Evolutionary conservation across 2,329 filamentous ascomycete genomes (phyloP).

Genomic region (Ascocoryne sarcoides): DNA sequence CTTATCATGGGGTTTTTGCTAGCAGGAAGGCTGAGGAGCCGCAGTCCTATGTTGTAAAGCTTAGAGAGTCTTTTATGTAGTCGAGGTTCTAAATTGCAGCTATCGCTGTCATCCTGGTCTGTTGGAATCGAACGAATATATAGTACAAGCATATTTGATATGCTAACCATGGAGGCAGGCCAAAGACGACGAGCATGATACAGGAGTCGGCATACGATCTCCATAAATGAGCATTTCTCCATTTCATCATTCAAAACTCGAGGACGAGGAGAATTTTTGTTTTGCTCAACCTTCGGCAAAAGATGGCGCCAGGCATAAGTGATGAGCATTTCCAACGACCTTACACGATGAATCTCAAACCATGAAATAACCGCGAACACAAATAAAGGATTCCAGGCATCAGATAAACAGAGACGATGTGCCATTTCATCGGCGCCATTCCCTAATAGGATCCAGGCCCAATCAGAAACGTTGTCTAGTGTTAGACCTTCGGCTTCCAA

Average conservation of each 20-base stretch:
- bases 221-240: conserved; percentile 14
- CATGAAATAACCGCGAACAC: conserved; percentile 23
- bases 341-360: conserved; percentile 14
- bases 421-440: conserved; percentile 14
- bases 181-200: conserved; percentile 22
- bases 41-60: conserved; percentile 35
- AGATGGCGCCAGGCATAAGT: conserved; percentile 4
- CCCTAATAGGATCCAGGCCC: conserved; percentile 23
- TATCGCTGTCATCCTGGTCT: neutral
- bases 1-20: conserved; percentile 29
- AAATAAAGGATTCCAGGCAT: conserved; percentile 15
- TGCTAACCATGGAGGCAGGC: conserved; percentile 20
- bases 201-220: conserved; percentile 19
- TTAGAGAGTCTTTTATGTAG: conserved; percentile 16
- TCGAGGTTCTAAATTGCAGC: conserved; percentile 4
- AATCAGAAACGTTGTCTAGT: conserved; percentile 20
- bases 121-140: conserved; percentile 12
- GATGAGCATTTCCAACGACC: conserved; percentile 7
- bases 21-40: conserved; percentile 31
- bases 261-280: too few species aligned
- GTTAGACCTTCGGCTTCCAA: conserved; percentile 12
- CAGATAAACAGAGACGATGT: conserved; percentile 16
- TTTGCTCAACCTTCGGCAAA: too few species aligned
- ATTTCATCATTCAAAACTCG: too few species aligned
- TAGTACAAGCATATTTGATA: conserved; percentile 18